A percentile compares a stretch with the other conserved stretches of the same genome.
Conservation (phyloP, 2,329 filamentous ascomycete species). For the Neonectria sp. region DNA sequence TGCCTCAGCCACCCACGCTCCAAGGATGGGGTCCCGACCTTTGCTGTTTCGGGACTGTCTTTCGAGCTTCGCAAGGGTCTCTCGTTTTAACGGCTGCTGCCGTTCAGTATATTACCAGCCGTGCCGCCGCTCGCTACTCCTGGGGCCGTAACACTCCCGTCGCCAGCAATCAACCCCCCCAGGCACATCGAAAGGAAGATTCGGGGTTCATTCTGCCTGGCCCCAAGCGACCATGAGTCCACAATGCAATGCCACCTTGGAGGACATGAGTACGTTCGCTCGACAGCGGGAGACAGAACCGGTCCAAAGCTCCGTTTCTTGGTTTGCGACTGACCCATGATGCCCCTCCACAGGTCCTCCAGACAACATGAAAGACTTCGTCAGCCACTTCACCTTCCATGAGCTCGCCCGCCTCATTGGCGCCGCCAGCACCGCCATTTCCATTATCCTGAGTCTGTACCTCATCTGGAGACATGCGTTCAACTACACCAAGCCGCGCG, state of each 20-base stretch:
- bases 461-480: slow-evolving; percentile 72
- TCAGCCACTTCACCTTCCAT: slow-evolving; percentile 68
- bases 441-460: slow-evolving; percentile 68
- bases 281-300: not conserved
- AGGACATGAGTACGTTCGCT: slow-evolving; percentile 58
- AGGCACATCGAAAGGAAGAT: not conserved
- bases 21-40: not conserved
- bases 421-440: slow-evolving; percentile 63
- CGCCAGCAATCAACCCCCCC: not conserved
- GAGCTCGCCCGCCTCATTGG: slow-evolving; percentile 67
- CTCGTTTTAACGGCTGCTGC: no score
- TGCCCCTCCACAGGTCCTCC: slow-evolving; percentile 17
- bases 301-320: not conserved
- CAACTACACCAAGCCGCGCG: slow-evolving; percentile 72
- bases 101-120: not conserved
- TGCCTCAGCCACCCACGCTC: not conserved
- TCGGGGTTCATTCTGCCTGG: not conserved
- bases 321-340: not conserved
- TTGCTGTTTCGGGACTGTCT: not conserved
- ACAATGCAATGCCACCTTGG: slow-evolving; percentile 61
- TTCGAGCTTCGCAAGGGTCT: slow-evolving; percentile 1
- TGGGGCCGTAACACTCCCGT: not conserved
- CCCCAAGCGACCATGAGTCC: slow-evolving; percentile 50
- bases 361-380: slow-evolving; percentile 50
- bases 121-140: not conserved